Percentiles rank a stretch among this genome's conserved stretches.
These are phyloP conservation scores for Singerocomus inundabilis DNA, from an alignment of 1,284 basidiomycete genomes.

Conservation along the genomic window DNA sequence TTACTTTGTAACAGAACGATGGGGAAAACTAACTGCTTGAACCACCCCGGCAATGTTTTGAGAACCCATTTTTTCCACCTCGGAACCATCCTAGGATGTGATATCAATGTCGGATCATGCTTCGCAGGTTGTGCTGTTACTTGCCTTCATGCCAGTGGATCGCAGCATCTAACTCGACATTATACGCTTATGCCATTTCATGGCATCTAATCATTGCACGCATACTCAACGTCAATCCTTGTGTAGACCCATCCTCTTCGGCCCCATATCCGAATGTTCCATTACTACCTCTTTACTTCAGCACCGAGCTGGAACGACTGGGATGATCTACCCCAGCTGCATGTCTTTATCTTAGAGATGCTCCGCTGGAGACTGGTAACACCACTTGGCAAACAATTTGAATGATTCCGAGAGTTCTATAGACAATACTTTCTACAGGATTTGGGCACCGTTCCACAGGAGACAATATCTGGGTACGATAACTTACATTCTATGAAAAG, in stretches of 20 bases:
- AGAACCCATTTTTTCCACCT: too few species aligned
- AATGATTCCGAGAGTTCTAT: not conserved
- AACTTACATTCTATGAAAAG: not conserved
- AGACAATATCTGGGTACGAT: constrained; percentile 54
- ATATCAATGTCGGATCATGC: too few species aligned
- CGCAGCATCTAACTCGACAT: too few species aligned
- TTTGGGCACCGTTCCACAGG: constrained; percentile 57
- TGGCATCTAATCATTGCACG: too few species aligned
- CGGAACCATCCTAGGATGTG: too few species aligned
- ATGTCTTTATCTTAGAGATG: constrained; percentile 60
- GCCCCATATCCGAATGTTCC: not conserved
- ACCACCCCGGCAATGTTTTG: too few species aligned
- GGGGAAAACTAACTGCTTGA: too few species aligned
- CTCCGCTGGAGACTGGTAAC: constrained; percentile 65
- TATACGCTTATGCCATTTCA: too few species aligned
- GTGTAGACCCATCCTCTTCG: not conserved
- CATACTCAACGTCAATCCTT: too few species aligned
- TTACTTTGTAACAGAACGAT: too few species aligned
- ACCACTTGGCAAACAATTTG: constrained; percentile 40
- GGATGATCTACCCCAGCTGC: constrained; percentile 50
- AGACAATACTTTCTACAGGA: constrained; percentile 30
- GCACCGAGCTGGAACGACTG: constrained; percentile 51
- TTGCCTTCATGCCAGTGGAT: too few species aligned
- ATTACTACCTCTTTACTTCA: constrained; percentile 7
- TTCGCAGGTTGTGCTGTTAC: too few species aligned